Evolutionary conservation across 2,329 filamentous ascomycete species (phyloP), one percentile per base, ranked within the genome.

Genomic region (Curvularia lunata): DNA sequence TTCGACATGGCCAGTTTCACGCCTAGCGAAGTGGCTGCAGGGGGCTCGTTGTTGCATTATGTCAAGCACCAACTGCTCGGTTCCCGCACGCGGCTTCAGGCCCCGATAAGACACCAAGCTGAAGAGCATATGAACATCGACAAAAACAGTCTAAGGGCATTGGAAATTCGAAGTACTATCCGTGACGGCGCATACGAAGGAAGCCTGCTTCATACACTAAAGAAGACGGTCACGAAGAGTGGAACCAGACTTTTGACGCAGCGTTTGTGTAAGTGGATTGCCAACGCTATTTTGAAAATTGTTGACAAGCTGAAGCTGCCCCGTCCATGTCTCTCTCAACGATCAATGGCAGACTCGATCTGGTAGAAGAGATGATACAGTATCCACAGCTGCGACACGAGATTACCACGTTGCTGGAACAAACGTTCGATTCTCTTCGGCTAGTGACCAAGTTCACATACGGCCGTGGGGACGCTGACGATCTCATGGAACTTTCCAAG

Each of bases 381-480:
- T 80, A 90, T 57, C 81, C 84, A 19, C 79, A 87, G 40, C 81
- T 97, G 5, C 86, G 90, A 41, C 90, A 96, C 64, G 83, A 86
- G 42, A 79, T 96, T 23, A 80, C 87, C 1, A 74, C 85, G 16
- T 81, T 96, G 2, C 82, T 99, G 2, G 86, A 87, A 61, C 84
- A 86, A 23, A 94, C 88, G 50, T 88, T 92, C 67, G 95, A 99
- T 77, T 92, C 91, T 2, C 89, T 96, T 70, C 90, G 95, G 1
- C 82, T 99, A 3, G 88, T 97, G 1, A 95, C 98, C 71, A 97
- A 95, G 73, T 98, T 99, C 75, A 91, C 94, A 0, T 85, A 98
- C 8, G 93, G 94, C 10, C 86, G 91, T 62, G 95, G 94, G n/a
- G 91, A 96, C 69, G 85, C 94, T 1, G 94, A 98, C 72, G 95